Percentiles rank a stretch among this genome's conserved stretches.
These are phyloP conservation scores for Cladophialophora exuberans DNA, from an alignment of 2,329 filamentous ascomycete species.

Conservation along the genomic window DNA sequence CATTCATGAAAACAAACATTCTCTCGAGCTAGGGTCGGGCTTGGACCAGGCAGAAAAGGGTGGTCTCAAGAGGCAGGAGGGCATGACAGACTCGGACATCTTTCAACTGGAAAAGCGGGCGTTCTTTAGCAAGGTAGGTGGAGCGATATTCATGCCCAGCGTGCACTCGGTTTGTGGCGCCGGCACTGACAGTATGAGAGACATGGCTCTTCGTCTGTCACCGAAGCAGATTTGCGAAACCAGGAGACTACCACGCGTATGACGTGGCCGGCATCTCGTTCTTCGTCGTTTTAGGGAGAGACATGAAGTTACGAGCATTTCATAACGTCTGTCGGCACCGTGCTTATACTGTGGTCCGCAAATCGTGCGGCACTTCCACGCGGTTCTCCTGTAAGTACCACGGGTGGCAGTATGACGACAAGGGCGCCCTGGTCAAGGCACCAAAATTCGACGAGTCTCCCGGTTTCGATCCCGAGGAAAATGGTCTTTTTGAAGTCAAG, in stretches of 20 bases:
- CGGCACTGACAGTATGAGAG: constrained; percentile 18
- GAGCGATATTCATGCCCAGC: constrained; percentile 55
- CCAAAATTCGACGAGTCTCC: constrained; percentile 60
- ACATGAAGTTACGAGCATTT: constrained; percentile 61
- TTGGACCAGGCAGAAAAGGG: constrained; percentile 26
- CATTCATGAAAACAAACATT: constrained; percentile 1
- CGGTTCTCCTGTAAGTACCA: constrained; percentile 63
- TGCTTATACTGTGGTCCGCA: constrained; percentile 61
- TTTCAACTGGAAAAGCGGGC: constrained; percentile 54
- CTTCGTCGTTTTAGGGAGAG: constrained; percentile 55
- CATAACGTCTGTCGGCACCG: constrained; percentile 67
- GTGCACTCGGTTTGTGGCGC: constrained; percentile 39
- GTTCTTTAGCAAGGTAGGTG: constrained; percentile 52
- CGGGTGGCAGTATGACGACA: constrained; percentile 64
- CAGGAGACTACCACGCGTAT: constrained; percentile 62
- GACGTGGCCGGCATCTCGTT: constrained; percentile 61
- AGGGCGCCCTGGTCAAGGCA: constrained; percentile 62
- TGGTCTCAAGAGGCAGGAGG: constrained; percentile 18
- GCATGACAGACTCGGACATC: constrained; percentile 39
- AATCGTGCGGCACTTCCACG: constrained; percentile 53
- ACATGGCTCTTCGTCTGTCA: constrained; percentile 43
- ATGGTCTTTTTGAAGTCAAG: constrained; percentile 52
- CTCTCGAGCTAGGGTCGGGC: constrained; percentile 6
- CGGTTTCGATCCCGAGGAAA: constrained; percentile 60
- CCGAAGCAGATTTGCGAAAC: constrained; percentile 51